Evolutionary conservation across 2,329 filamentous ascomycete species (phyloP), one percentile per base, ranked within the genome.

Genomic region (Beauveria australis): DNA sequence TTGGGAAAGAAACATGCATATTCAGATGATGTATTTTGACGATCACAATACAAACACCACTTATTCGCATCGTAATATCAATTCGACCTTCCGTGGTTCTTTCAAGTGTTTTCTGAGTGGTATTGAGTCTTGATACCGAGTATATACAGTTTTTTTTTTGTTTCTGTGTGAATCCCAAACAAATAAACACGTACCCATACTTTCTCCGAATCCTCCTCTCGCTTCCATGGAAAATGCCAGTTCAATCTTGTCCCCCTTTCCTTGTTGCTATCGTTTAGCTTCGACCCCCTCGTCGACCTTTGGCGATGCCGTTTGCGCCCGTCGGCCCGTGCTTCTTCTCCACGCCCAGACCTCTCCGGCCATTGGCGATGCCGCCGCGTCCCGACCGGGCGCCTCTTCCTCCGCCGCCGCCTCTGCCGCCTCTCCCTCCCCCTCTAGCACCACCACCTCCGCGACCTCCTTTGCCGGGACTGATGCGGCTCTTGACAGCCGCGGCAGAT

Each of bases 401-500:
- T 1, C 75, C 70, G 47, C 71, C 70, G 47, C 71, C 70, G 47
- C 71, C 60, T 19, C 68, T 64, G 16, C 66, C 63, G 3, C 67
- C 62, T n/a, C 70, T 67, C 28, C 73, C 72, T 6, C 75, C 75
- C 37, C 72, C 69, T 40, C 74, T 68, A 5, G 74, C 73, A 1
- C 72, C 67, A 41, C 74, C 69, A 49, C 70, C 67, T 19, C 70
- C 66, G 28, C 69, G 65, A 8, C 70, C 68, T 43, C 74, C 71
- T 64, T 66, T 71, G 41, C 73, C 74, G 30, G 74, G 72, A 64
- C 73, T 73, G 46, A 80, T 74, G 59, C 77, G 77, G 64, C 76
- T 79, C 74, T 82, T 83, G 65, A 85, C 76, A 40, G 74, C 76
- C 44, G 78, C 76, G 5, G 79, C 78, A 60, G 81, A 80, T 43